phyloP scores from a whole-genome alignment of 1,139 yeast genomes.

The Meyerozyma guilliermondii region DNA sequence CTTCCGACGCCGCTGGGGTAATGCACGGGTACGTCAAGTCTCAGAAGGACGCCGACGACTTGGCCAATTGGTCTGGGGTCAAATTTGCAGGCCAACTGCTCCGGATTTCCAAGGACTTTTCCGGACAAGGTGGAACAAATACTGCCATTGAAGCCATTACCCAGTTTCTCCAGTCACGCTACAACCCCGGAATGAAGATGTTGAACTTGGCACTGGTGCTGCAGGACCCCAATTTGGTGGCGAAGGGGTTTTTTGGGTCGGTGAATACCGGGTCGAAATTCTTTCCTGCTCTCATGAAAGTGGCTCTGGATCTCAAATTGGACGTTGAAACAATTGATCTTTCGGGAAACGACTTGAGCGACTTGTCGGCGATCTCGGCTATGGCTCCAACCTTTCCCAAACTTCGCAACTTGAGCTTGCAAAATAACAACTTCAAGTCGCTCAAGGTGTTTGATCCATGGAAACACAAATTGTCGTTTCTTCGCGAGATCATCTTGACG shows the following conservation, averaged over 20 bases:
- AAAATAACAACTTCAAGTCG: constrained; percentile 62
- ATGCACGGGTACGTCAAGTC: constrained; percentile 56
- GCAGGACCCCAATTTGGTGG: constrained; percentile 56
- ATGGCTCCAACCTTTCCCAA: constrained; percentile 72
- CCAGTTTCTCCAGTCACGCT: constrained; percentile 59
- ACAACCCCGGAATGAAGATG: constrained; percentile 58
- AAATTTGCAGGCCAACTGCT: constrained; percentile 74
- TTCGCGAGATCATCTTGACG: constrained; percentile 70
- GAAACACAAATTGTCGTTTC: constrained; percentile 66
- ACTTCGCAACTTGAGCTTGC: constrained; percentile 72
- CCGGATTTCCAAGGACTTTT: constrained; percentile 39
- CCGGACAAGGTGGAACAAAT: constrained; percentile 9
- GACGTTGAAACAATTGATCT: constrained; percentile 73
- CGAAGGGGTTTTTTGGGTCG: constrained; percentile 62
- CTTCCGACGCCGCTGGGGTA: constrained; percentile 41
- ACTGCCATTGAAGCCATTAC: constrained; percentile 60
- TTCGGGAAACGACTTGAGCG: constrained; percentile 63
- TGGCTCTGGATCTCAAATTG: constrained; percentile 54
- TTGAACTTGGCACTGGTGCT: constrained; percentile 67
- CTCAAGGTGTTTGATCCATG: constrained; percentile 65
- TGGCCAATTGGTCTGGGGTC: constrained; percentile 66
- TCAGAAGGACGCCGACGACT: constrained; percentile 51
- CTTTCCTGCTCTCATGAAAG: constrained; percentile 86
- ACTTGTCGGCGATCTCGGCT: constrained; percentile 56
- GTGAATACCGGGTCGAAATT: constrained; percentile 65